Percentiles rank a stretch among this genome's conserved stretches.
Conservation (phyloP, 495 filamentous ascomycete genomes). For the Saxophila tyrrhenica region DNA sequence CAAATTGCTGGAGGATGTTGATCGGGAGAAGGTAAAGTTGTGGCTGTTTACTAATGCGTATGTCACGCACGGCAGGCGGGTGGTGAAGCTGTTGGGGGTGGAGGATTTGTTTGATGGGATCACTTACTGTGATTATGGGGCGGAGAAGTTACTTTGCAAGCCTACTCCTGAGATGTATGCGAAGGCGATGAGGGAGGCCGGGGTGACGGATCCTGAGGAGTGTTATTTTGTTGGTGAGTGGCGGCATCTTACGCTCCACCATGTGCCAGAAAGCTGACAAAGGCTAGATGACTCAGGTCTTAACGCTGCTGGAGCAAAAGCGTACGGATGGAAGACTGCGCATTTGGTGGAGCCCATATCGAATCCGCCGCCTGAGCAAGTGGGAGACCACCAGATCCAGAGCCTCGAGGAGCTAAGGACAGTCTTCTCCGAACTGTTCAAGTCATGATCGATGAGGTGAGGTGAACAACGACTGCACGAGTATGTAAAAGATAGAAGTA, state of each 20-base stretch:
- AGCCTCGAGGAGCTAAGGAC: constrained; percentile 60
- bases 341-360: constrained; percentile 71
- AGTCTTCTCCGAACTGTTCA: constrained; percentile 61
- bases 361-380: constrained; percentile 44
- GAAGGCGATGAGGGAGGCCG: constrained; percentile 51
- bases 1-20: constrained; percentile 64
- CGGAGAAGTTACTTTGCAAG: constrained; percentile 65
- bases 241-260: constrained; percentile 9
- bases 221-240: constrained; percentile 86
- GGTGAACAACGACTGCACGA: too few relatives aligned
- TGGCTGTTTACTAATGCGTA: constrained; percentile 98
- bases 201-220: constrained; percentile 32
- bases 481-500: background rate
- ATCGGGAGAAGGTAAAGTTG: constrained; percentile 63
- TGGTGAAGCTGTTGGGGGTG: constrained; percentile 67
- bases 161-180: constrained; percentile 72
- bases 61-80: constrained; percentile 70
- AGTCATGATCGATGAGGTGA: background rate
- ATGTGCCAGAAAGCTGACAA: background rate
- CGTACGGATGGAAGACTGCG: constrained; percentile 65
- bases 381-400: constrained; percentile 57
- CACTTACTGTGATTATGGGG: constrained; percentile 79
- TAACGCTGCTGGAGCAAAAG: constrained; percentile 61
- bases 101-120: constrained; percentile 88
- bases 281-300: constrained; percentile 68